Base-by-base conservation (phyloP, 2,329 filamentous ascomycete genomes). In the Alternaria panax region DNA sequence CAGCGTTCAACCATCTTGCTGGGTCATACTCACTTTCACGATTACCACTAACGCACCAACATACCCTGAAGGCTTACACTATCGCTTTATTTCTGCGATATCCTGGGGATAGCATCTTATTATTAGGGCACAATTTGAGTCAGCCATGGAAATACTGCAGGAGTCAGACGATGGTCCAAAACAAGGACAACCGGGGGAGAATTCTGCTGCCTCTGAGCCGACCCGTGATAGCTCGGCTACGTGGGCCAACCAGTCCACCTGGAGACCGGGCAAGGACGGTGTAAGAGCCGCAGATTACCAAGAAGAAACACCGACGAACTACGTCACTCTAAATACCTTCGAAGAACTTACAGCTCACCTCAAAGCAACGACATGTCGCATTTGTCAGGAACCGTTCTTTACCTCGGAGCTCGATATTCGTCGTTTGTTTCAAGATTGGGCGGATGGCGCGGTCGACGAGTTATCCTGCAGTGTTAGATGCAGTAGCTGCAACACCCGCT, bases 381-480 rank as follows among this genome's bases (percentile, higher is more conserved):
- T 40, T 7, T 72, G 69, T 43, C 28, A 59, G 3, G 47, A 45
- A 7, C 34, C 16, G 1, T 53, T 65, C 38, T 64, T 71, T 28
- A 22, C 47, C 1, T 60, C 51, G 5, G 55, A 62, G 28, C 38
- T 46, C 4, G 61, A 71, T 40, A 38, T 66, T 14, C 48, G 20
- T 14, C 47, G 36, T 8, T 36, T 68, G 30, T 66, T 72, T 38
- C 38, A 64, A 12, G 42, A 57, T 8, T 73, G 68, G 68, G 53
- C 60, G 3, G 47, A 58, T 22, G 60, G 56, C 20, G 58, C 32
- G 8, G 22, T 22, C 8, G 34, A 55, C 14, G 14, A 20, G 25
- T 52, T 66, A 8, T 64, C 60, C 12, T 68, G 62, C 7, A 28
- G 41, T 8, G 25, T 71, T 11, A 64, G 34, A 32, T 74, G 73